A percentile compares a stretch with the other conserved stretches of the same genome.
Evolutionary conservation across 2,329 filamentous ascomycete genomes (phyloP).

Genomic region (Pseudomassariella vexata): DNA sequence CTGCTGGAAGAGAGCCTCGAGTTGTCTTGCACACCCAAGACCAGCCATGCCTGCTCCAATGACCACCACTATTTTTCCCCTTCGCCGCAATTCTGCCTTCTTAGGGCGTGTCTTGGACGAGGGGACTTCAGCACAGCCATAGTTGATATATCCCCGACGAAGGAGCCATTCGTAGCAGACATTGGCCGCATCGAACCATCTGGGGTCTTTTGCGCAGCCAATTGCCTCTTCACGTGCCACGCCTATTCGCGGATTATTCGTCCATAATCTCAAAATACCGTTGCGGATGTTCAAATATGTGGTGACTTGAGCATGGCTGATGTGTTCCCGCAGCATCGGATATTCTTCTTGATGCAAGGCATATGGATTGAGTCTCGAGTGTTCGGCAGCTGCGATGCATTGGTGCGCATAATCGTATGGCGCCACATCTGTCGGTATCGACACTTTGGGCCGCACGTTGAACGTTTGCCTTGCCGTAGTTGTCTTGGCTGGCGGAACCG

Average conservation of each 20-base stretch:
- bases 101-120: conserved; percentile 32
- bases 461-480: conserved; percentile 33
- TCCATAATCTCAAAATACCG: conserved; percentile 85
- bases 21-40: conserved; percentile 82
- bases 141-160: conserved; percentile 92
- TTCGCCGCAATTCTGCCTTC: conserved; percentile 37
- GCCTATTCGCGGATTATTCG: conserved; percentile 74
- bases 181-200: conserved; percentile 85
- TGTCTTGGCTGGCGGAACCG: conserved; percentile 13
- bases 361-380: conserved; percentile 84
- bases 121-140: conserved; percentile 78
- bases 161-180: conserved; percentile 91
- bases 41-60: conserved; percentile 94
- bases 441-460: conserved; percentile 69
- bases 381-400: conserved; percentile 83
- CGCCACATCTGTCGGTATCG: conserved; percentile 71
- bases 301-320: conserved; percentile 85
- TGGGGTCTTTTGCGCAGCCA: conserved; percentile 79
- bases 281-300: conserved; percentile 96
- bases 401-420: conserved; percentile 81
- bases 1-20: conserved; percentile 80
- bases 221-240: conserved; percentile 82
- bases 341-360: conserved; percentile 83
- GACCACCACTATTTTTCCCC: conserved; percentile 71
- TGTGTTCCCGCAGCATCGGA: conserved; percentile 68